Evolutionary conservation across 2,329 filamentous ascomycete species (phyloP), one percentile per base, ranked within the genome.

Genomic region (Claviceps spartinae): DNA sequence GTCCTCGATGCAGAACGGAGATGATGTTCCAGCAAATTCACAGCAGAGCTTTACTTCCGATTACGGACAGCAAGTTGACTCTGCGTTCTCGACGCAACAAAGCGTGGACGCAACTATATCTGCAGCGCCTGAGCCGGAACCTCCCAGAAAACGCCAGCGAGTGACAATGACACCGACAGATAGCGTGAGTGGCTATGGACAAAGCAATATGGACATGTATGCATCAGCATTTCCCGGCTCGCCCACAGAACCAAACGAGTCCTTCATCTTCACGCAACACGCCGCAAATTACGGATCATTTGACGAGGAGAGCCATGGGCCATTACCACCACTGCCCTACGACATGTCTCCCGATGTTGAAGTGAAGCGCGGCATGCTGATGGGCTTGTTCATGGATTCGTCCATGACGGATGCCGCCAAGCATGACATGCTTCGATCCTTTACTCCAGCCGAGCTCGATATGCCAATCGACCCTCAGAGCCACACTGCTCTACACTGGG

Each of bases 401-500:
- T 76, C 78, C 6, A 75, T 81, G 11, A 81, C 80, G 7, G 86
- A 94, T 57, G 83, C 74, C 56, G 78, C 82, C 1, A 82, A 84
- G 52, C 85, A 91, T 60, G 85, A 89, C 11, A 85, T 86, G 41
- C 79, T 98, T 41, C 75, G 82, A 47, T 82, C 82, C 9, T 76
- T 96, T 52, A 85, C 82, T 1, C 81, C 87, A 0, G 73, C 83
- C 41, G 91, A 98, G 58, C 78, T 97, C 22, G 93, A 98, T 62
- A 85, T 93, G 65, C 91, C 93, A 1, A 88, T 98, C 53, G 93
- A 98, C 62, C 78, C 84, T 26, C 88, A 88, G 54, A 83, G 83
- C 38, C 88, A 97, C 62, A 97, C 89, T 18, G 90, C 90, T 2
- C 73, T 98, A 42, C 91, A 97, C 63, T 98, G 93, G 93, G 93